Conservation (phyloP, 441 rosid species). For the Aquilaria agallochum region DNA sequence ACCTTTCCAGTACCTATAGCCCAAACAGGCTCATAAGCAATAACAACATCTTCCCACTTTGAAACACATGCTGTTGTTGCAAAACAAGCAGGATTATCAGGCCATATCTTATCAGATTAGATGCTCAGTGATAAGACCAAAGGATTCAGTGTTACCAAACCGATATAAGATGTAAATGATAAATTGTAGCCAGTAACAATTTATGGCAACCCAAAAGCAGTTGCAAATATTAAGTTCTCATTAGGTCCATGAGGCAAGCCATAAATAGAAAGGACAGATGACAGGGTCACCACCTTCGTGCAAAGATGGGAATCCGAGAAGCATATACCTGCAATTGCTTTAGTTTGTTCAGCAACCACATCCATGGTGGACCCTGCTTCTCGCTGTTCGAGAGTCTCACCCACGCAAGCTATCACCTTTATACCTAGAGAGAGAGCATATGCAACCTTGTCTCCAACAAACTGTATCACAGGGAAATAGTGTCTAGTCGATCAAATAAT, state of each 20-base stretch:
- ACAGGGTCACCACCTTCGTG: too few species aligned
- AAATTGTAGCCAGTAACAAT: too few species aligned
- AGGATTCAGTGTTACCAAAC: too few species aligned
- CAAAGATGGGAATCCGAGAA: too few species aligned
- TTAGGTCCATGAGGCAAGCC: too few species aligned
- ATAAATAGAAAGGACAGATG: too few species aligned
- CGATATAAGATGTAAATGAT: too few species aligned
- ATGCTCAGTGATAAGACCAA: too few species aligned
- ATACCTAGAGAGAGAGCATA: slow-evolving; percentile 69
- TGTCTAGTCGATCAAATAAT: slow-evolving; percentile 10
- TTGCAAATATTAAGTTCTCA: too few species aligned
- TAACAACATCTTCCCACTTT: slow-evolving; percentile 52
- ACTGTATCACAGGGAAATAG: slow-evolving; percentile 28
- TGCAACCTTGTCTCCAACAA: slow-evolving; percentile 67
- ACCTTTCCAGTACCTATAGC: slow-evolving; percentile 83
- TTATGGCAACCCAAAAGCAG: too few species aligned
- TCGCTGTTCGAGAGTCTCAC: slow-evolving; percentile 76
- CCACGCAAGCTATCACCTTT: slow-evolving; percentile 76
- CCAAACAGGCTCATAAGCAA: slow-evolving; percentile 81
- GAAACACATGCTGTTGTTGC: slow-evolving; percentile 33
- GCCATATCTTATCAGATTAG: background rate
- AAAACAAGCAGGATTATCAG: background rate
- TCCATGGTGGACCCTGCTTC: slow-evolving; percentile 60
- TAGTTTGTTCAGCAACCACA: slow-evolving; percentile 73
- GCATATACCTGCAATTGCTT: slow-evolving; percentile 60